Evolutionary conservation across 108 stramenopile genomes (phyloP).

Genomic region (Skeletonema potamos): DNA sequence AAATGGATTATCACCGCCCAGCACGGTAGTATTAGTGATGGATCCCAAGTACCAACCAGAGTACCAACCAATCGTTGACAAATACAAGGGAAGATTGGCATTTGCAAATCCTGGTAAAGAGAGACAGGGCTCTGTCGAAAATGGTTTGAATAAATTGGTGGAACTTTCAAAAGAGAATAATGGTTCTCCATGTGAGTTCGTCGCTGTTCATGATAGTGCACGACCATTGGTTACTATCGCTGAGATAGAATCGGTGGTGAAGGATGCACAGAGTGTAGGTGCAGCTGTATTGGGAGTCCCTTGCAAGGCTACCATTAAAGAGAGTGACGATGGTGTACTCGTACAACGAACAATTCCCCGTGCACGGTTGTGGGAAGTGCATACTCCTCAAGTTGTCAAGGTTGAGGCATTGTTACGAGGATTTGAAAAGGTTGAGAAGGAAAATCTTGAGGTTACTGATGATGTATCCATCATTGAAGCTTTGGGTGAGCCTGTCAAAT

Average conservation of each 20-base stretch:
- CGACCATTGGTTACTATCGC: constrained; percentile 89
- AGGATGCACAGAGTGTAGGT: constrained; percentile 74
- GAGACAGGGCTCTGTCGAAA: constrained; percentile 92
- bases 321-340: constrained; percentile 73
- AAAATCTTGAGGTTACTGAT: constrained; percentile 90
- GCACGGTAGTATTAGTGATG: constrained; percentile 86
- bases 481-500: constrained; percentile 88
- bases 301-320: constrained; percentile 96
- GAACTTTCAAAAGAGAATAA: constrained; percentile 32
- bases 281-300: constrained; percentile 95
- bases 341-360: constrained; percentile 85
- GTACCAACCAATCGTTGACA: constrained; percentile 69
- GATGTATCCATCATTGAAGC: constrained; percentile 95
- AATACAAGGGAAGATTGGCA: constrained; percentile 55
- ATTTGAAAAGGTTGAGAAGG: constrained; percentile 77
- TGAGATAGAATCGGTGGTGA: constrained; percentile 71
- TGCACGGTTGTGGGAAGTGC: constrained; percentile 90
- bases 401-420: constrained; percentile 78
- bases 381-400: constrained; percentile 90
- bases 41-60: constrained; percentile 87
- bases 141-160: constrained; percentile 73
- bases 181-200: constrained; percentile 47
- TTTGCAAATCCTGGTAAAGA: constrained; percentile 94
- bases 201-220: constrained; percentile 92
- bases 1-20: constrained; percentile 37